A percentile compares a stretch with the other conserved stretches of the same genome.
Evolutionary conservation across 2,329 filamentous ascomycete genomes (phyloP).

Genomic region (Stachybotrys chartarum): DNA sequence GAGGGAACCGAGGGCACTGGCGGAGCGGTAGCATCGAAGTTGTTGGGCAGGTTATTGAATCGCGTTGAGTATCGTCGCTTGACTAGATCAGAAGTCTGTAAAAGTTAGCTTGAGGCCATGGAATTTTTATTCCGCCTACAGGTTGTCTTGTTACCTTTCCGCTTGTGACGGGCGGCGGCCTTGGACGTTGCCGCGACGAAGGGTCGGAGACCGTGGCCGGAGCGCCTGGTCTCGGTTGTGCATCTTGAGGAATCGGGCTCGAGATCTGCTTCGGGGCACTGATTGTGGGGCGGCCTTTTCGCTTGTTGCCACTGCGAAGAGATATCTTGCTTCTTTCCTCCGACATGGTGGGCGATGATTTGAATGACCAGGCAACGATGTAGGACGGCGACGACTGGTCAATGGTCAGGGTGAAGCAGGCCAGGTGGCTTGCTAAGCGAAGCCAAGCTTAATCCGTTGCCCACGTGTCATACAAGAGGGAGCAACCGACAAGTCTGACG

Average conservation of each 20-base stretch:
- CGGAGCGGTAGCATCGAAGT: slow-evolving; percentile 62
- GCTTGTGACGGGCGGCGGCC: slow-evolving; percentile 43
- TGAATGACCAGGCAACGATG: background rate
- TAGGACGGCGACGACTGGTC: background rate
- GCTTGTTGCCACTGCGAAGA: slow-evolving; percentile 52
- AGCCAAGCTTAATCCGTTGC: background rate
- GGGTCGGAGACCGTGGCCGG: slow-evolving; percentile 13
- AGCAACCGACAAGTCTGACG: no score
- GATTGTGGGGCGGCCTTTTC: slow-evolving; percentile 54
- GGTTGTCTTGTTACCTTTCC: slow-evolving; percentile 41
- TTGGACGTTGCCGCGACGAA: slow-evolving; percentile 31
- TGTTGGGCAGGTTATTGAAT: slow-evolving; percentile 70
- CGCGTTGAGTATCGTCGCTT: slow-evolving; percentile 92
- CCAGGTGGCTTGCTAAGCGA: background rate
- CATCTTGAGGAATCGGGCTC: slow-evolving; percentile 49
- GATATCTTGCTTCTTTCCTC: slow-evolving; percentile 57
- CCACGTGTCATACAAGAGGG: no score
- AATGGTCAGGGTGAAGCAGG: background rate
- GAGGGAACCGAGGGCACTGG: slow-evolving; percentile 63
- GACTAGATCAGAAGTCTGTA: slow-evolving; percentile 70
- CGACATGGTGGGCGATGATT: slow-evolving; percentile 38
- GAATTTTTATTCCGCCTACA: slow-evolving; percentile 1
- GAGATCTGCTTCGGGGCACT: slow-evolving; percentile 59
- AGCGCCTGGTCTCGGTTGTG: slow-evolving; percentile 19
- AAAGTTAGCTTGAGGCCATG: slow-evolving; percentile 15